Evolutionary conservation across 306 rosid genomes (phyloP), one percentile per base, ranked within the genome.

Genomic region (Sesbania bispinosa): DNA sequence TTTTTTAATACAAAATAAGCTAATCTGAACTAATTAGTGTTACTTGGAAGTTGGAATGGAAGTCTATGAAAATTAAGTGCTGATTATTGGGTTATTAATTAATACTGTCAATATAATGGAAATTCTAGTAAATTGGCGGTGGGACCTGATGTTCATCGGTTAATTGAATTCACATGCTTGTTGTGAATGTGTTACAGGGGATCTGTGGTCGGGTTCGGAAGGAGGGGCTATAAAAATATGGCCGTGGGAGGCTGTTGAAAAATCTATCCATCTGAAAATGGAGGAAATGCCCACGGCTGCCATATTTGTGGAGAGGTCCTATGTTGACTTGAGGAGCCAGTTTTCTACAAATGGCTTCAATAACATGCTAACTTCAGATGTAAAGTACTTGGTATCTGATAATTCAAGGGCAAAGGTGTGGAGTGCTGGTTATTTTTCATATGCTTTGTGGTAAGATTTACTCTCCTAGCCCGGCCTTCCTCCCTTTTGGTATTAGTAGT

Each of bases 181-280:
- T 43, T 73, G 62, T 66, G 54, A 74, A 62, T 69, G 58, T 70
- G 39, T 48, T 77, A 6, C 78, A 94, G 98, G 97, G 63, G 98
- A 94, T 83, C 77, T 94, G 51, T 94, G 98, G 98, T 94, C 97
- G 27, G 96, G 97, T 85, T 90, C 95, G 6, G 98, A 94, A 79
- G 96, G 89, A 43, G 98, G 98, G 46, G 79, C 8, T 62, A 79
- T 91, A 65, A 91, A 85, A 80, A 85, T 90, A 81, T 94, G 98
- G 98, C 89, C 98, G 11, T 91, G 91, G 91, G 97, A 94, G 80
- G 85, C 96, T 46, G 69, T 91, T 80, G 92, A 89, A 75, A 90
- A 84, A 73, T 83, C 97, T 36, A 78, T 89, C 27, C 84, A 81
- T 69, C 72, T 83, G 59, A 86, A 84, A 0, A 24, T 69, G 41